A percentile compares a stretch with the other conserved stretches of the same genome.
Conservation (phyloP, 1,139 yeast species). For the Lodderomyces pseudojiufengensis region DNA sequence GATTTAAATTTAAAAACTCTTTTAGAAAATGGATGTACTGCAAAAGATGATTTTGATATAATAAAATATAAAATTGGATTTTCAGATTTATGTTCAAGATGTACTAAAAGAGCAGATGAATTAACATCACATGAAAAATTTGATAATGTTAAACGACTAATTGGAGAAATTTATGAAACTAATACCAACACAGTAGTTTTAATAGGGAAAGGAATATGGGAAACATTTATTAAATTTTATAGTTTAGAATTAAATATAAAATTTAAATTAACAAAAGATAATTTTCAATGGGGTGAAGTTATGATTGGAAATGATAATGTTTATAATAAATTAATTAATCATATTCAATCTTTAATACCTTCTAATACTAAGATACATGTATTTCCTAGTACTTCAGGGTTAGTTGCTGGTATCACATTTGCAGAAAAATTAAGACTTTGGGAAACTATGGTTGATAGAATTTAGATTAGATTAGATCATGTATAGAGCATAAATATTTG, state of each 20-base stretch:
- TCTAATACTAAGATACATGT: slow-evolving; percentile 40
- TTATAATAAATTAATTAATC: slow-evolving; percentile 18
- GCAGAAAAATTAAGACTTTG: slow-evolving; percentile 48
- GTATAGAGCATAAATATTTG: no score
- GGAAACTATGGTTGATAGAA: slow-evolving; percentile 23
- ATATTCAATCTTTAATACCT: slow-evolving; percentile 13
- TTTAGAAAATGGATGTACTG: slow-evolving; percentile 38
- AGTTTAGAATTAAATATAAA: slow-evolving; percentile 9
- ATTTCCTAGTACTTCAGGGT: slow-evolving; percentile 73
- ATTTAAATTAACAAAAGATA: slow-evolving; percentile 21
- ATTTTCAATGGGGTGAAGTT: slow-evolving; percentile 56
- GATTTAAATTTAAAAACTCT: slow-evolving; percentile 4
- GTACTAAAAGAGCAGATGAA: slow-evolving; percentile 60
- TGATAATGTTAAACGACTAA: slow-evolving; percentile 51
- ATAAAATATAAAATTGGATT: slow-evolving; percentile 56
- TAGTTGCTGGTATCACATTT: slow-evolving; percentile 54
- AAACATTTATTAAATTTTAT: slow-evolving; percentile 42
- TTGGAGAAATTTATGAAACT: slow-evolving; percentile 38
- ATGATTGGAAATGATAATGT: slow-evolving; percentile 11
- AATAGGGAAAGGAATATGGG: slow-evolving; percentile 83
- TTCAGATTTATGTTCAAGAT: slow-evolving; percentile 66
- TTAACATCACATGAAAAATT: slow-evolving; percentile 51
- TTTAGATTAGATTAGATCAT: no score
- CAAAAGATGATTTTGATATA: slow-evolving; percentile 45
- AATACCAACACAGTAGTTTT: slow-evolving; percentile 49